Evolutionary conservation across 2,329 filamentous ascomycete genomes (phyloP).

Genomic region (Clonostachys rosea): DNA sequence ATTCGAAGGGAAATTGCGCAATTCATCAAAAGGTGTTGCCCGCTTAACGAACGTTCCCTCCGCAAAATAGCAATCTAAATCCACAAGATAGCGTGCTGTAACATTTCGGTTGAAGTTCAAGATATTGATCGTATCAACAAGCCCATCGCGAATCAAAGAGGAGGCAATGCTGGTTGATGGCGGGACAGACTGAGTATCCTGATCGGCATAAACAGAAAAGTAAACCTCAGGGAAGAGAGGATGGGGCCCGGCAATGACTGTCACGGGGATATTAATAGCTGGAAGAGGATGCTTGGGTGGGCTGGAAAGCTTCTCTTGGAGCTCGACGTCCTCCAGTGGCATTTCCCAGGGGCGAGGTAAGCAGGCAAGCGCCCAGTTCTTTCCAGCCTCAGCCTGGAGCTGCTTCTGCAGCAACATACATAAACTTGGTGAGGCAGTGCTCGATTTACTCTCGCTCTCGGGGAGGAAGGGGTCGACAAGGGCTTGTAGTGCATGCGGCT

Average conservation of each 20-base stretch:
- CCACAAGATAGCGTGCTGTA: constrained; percentile 84
- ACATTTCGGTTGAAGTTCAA: constrained; percentile 88
- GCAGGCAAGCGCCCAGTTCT: constrained; percentile 69
- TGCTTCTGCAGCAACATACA: constrained; percentile 83
- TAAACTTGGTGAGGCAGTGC: constrained; percentile 61
- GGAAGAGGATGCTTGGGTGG: constrained; percentile 76
- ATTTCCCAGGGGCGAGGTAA: constrained; percentile 66
- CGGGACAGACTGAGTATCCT: constrained; percentile 87
- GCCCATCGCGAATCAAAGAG: constrained; percentile 76
- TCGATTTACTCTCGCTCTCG: constrained; percentile 57
- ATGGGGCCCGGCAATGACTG: constrained; percentile 68
- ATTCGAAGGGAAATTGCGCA: constrained; percentile 62
- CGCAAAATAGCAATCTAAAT: constrained; percentile 92
- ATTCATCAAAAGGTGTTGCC: constrained; percentile 85
- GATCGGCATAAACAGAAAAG: constrained; percentile 84
- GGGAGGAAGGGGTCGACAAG: constrained; percentile 81
- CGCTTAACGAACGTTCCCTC: constrained; percentile 89
- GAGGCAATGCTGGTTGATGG: constrained; percentile 70
- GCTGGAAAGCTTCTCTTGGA: constrained; percentile 52
- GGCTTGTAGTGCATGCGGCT: constrained; percentile 78
- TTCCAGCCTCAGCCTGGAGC: constrained; percentile 69
- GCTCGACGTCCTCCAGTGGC: constrained; percentile 54
- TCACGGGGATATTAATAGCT: constrained; percentile 67
- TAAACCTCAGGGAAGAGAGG: constrained; percentile 89
- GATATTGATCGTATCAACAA: constrained; percentile 90